These are phyloP conservation scores for Eleusine indica DNA, from an alignment of 176 grass and related monocot species.

Conservation along the genomic window DNA sequence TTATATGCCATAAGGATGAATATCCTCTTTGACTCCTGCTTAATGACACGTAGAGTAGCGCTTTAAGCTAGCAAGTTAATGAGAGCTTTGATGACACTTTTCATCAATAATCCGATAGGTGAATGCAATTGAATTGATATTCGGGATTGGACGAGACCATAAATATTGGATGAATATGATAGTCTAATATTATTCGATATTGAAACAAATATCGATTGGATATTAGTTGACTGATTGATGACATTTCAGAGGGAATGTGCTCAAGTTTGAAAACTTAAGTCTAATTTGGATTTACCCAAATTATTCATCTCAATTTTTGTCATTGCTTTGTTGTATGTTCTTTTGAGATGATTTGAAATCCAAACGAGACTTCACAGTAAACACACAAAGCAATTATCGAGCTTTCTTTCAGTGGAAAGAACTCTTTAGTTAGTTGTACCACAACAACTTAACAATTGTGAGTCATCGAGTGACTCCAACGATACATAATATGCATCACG, in stretches of 20 bases:
- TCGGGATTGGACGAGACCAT: no score
- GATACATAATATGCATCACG: no score
- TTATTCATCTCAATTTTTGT: neutral
- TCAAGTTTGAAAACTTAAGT: neutral
- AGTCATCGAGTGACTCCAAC: neutral
- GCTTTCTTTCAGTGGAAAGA: neutral
- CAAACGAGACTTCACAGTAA: neutral
- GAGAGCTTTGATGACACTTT: no score
- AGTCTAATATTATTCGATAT: neutral
- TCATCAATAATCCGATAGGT: no score
- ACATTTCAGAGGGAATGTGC: neutral
- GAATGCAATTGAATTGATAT: no score
- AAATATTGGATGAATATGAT: no score
- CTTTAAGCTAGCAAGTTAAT: no score
- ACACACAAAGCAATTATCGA: neutral
- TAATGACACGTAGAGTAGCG: no score
- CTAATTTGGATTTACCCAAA: neutral
- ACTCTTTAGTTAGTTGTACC: neutral
- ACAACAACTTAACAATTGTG: neutral
- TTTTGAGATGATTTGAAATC: neutral
- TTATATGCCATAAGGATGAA: no score
- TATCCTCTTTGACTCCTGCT: no score
- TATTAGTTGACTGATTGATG: neutral
- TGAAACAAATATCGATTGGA: neutral
- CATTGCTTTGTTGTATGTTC: neutral